phyloP scores from a whole-genome alignment of 78 protist genomes.

The Dictyostelium intermedium region DNA sequence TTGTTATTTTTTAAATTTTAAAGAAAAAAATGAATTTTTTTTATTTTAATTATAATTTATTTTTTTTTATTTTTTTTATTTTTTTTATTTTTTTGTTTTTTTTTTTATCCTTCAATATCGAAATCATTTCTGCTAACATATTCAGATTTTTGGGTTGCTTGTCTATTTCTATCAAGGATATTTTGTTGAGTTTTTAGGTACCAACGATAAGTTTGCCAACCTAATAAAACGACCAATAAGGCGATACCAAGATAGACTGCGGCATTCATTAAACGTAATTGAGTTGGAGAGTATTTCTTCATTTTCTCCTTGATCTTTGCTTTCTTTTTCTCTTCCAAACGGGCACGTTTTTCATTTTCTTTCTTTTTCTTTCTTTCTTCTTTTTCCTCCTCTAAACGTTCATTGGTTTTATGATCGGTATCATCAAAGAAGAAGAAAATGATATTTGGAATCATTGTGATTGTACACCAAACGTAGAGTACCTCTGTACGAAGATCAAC shows the following conservation, averaged over 20 bases:
- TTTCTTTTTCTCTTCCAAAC: conserved; percentile 40
- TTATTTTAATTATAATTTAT: neutral
- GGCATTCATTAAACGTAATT: conserved; percentile 22
- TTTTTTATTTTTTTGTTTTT: neutral
- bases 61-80: neutral
- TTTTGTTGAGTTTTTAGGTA: conserved; percentile 70
- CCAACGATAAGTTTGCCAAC: conserved; percentile 81
- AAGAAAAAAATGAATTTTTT: neutral
- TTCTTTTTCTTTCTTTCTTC: conserved; percentile 44
- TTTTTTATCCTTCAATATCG: conserved; percentile 35
- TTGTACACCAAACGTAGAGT: conserved; percentile 64
- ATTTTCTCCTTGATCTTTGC: conserved; percentile 28
- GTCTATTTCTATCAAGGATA: conserved; percentile 37
- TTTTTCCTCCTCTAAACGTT: conserved; percentile 52
- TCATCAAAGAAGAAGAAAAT: conserved; percentile 63
- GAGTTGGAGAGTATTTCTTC: conserved; percentile 47
- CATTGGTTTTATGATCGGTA: conserved; percentile 36
- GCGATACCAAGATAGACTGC: conserved; percentile 17
- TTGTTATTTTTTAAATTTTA: neutral
- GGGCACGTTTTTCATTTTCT: conserved; percentile 16
- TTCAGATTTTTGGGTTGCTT: neutral
- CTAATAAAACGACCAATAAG: conserved; percentile 14
- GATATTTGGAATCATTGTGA: conserved; percentile 70
- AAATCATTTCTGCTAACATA: neutral
- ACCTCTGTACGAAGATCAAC: conserved; percentile 58